These are phyloP conservation scores for Fusarium sp. DNA, from an alignment of 2,329 filamentous ascomycete genomes.

Conservation along the genomic window DNA sequence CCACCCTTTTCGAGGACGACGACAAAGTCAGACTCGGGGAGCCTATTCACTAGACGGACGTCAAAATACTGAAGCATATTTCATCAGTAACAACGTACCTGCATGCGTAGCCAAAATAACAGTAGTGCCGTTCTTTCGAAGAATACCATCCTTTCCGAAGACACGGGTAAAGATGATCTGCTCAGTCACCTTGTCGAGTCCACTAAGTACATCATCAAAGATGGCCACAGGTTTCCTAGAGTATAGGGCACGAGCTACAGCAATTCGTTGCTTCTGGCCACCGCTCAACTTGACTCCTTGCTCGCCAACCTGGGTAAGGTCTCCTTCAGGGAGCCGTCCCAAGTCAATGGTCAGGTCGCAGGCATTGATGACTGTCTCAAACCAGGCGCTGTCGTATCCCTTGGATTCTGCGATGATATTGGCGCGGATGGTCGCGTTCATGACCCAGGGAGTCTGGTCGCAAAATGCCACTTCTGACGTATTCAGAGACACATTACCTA, in stretches of 20 bases:
- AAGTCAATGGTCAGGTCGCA: conserved; percentile 49
- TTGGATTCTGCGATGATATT: conserved; percentile 48
- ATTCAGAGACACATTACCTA: conserved; percentile 37
- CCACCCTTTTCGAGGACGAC: conserved; percentile 54
- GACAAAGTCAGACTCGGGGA: conserved; percentile 55
- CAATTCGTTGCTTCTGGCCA: conserved; percentile 48
- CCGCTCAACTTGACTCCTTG: conserved; percentile 49
- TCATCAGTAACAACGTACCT: conserved; percentile 19
- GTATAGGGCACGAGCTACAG: conserved; percentile 48
- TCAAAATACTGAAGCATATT: background rate
- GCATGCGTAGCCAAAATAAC: conserved; percentile 49
- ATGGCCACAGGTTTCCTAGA: conserved; percentile 47
- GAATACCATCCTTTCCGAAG: conserved; percentile 49
- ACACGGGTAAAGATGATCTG: conserved; percentile 52
- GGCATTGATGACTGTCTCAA: conserved; percentile 44
- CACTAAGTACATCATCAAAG: conserved; percentile 53
- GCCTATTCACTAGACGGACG: conserved; percentile 35
- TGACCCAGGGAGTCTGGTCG: conserved; percentile 46
- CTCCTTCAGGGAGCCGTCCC: conserved; percentile 33
- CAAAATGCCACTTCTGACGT: conserved; percentile 44
- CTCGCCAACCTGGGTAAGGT: conserved; percentile 43
- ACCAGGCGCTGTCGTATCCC: conserved; percentile 45
- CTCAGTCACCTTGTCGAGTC: conserved; percentile 53
- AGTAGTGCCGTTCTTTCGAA: conserved; percentile 44
- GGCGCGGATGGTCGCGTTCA: conserved; percentile 47